A percentile compares a stretch with the other conserved stretches of the same genome.
phyloP scores from a whole-genome alignment of 1,284 basidiomycete species.

The Neotropicomus parvogracilis region DNA sequence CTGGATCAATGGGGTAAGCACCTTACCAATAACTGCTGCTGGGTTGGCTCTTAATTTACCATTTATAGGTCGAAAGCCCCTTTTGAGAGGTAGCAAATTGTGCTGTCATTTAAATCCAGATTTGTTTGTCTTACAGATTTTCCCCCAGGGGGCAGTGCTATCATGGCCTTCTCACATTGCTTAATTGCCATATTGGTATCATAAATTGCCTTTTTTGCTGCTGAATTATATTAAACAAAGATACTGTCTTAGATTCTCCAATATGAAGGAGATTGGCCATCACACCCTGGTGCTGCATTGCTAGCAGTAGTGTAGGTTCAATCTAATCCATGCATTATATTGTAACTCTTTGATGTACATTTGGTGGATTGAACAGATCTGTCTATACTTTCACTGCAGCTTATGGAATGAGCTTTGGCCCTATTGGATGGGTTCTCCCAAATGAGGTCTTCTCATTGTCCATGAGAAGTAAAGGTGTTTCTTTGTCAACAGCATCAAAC shows the following conservation, averaged over 20 bases:
- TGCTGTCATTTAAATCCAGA: background rate
- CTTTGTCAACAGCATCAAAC: slow-evolving; percentile 80
- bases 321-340: slow-evolving; percentile 1
- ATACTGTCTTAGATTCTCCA: slow-evolving; percentile 40
- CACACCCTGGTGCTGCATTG: slow-evolving; percentile 59
- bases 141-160: slow-evolving; percentile 54
- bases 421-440: slow-evolving; percentile 81
- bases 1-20: slow-evolving; percentile 74
- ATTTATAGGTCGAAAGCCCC: slow-evolving; percentile 54
- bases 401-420: slow-evolving; percentile 82
- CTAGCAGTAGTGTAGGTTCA: slow-evolving; percentile 54
- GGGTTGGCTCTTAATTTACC: background rate
- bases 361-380: slow-evolving; percentile 39
- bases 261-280: slow-evolving; percentile 53
- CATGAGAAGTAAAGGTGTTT: slow-evolving; percentile 79
- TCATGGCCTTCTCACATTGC: slow-evolving; percentile 74
- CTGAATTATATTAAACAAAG: slow-evolving; percentile 1
- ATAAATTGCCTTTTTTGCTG: background rate
- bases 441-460: slow-evolving; percentile 86
- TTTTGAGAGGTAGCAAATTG: slow-evolving; percentile 48
- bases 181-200: slow-evolving; percentile 63
- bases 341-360: slow-evolving; percentile 7
- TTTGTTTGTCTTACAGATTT: background rate
- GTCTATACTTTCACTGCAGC: slow-evolving; percentile 78
- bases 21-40: background rate